Evolutionary conservation across 306 rosid species (phyloP), one percentile per base, ranked within the genome.

Genomic region (Dryas alaskensis): DNA sequence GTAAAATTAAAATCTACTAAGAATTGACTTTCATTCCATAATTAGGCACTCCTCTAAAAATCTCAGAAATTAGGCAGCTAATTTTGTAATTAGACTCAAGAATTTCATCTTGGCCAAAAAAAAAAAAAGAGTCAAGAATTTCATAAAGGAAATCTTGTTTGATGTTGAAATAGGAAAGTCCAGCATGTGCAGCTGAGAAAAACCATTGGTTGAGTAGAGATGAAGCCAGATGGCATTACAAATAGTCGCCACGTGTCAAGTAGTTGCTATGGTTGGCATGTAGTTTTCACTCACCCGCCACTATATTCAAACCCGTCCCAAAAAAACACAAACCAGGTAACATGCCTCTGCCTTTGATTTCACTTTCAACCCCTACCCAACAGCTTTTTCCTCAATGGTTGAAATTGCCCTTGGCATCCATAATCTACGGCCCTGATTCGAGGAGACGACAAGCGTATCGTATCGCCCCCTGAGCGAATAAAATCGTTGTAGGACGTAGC

Each of bases 261-360:
- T 53, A 5, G 68, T 12, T 10, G 57, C 19, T 73, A 81, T 67
- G 84, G 89, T 78, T 90, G 87, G 66, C 54, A 7, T 47, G 91
- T 84, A 69, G 65, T 78, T 90, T 81, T 88, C 96, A 80, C n/a
- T 19, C 62, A 76, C 82, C 82, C 58, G 59, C 72, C 74, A 67
- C 37, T 40, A 40, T 31, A 31, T 31, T 2, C 37, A 31, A 31
- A 31, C 2, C 3, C 37, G 2, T 31, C 37, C 63, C 70, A 55
- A 19, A 40, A 13, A 39, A 19, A 60, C 50, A 57, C 4, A 7
- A n/a, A 58, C 84, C 86, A 87, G 57, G 87, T 53, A 87, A 84
- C 87, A 78, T 86, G 87, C 73, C 78, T 75, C 16, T 27, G 5
- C 17, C 55, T 50, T 31, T 37, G 65, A 17, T 48, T 31, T 22